These are phyloP conservation scores for Sporothrix variecibatus DNA, from an alignment of 2,329 filamentous ascomycete genomes.

Conservation along the genomic window DNA sequence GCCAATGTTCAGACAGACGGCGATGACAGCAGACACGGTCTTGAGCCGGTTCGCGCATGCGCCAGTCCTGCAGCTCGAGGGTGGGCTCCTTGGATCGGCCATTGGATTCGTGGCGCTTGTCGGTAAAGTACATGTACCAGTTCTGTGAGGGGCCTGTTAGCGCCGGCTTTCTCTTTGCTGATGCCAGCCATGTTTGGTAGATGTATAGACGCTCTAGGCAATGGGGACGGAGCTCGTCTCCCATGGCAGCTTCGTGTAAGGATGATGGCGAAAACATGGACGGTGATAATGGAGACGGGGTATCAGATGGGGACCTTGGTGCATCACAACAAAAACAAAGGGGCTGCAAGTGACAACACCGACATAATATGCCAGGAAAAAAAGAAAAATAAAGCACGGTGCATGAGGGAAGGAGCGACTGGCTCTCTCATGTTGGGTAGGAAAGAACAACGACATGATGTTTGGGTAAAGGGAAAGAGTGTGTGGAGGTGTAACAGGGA, in stretches of 20 bases:
- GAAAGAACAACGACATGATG: not conserved
- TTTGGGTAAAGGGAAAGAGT: not conserved
- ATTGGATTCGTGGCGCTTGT: constrained; percentile 94
- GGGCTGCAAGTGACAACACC: too few relatives aligned
- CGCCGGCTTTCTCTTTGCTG: not conserved
- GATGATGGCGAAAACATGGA: not conserved
- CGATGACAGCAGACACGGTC: constrained; percentile 91
- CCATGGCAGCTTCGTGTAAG: not conserved
- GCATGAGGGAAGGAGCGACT: not conserved
- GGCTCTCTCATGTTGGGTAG: not conserved
- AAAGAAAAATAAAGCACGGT: not conserved
- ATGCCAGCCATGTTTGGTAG: not conserved
- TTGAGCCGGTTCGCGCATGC: constrained; percentile 97
- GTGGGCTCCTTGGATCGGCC: constrained; percentile 74
- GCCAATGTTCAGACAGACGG: constrained; percentile 93
- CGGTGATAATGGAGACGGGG: not conserved
- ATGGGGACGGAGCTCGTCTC: not conserved
- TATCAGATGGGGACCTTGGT: not conserved
- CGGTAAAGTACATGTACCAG: constrained; percentile 99
- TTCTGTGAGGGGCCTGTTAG: constrained; percentile 57
- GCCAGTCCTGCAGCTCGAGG: constrained; percentile 83
- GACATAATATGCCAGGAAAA: not conserved
- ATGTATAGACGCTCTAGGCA: not conserved
- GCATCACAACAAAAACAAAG: not conserved
- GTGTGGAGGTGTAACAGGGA: not conserved